Evolutionary conservation across 805 yeast species (phyloP), one percentile per base, ranked within the genome.

Genomic region (Kuraishia ogatae): DNA sequence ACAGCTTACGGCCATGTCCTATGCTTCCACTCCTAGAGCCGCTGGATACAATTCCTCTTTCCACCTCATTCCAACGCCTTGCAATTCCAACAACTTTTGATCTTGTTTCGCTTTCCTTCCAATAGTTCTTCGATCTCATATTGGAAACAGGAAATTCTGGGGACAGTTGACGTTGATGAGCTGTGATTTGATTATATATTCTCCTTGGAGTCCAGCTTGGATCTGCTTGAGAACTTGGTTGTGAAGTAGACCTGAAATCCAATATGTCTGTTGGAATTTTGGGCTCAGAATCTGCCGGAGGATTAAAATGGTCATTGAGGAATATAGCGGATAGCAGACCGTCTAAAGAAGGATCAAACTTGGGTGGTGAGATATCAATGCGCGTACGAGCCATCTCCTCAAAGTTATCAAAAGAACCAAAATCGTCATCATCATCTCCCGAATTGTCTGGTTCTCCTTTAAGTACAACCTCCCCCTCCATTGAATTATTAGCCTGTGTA

Each of bases 61-160:
- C 72, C n/a, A 56, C 58, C 11, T 53, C 57, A 3, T 61, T 58
- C 72, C 72, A 68, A 19, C 54, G 50, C 29, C 58, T 57, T 1
- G 64, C 48, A 2, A 66, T 58, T 13, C 49, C 48, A 2, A 49
- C 23, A 17, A 61, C 11, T 22, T 60, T 56, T 22, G 57, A 51
- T 23, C 59, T 54, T 3, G 58, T 52, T 6, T 23, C 47, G 56
- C 63, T 58, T 17, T 53, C 29, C 11, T 54, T 55, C 21, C 57
- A 13, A 49, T 61, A 63, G 17, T 58, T 61, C 43, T 63, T 59
- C n/a, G 63, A 57, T 43, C 62, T 56, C 24, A 62, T 62, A 24
- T 63, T 60, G 13, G 60, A 20, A 1, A 52, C 39, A 1, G 59
- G 55, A 23, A 6, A 22, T 1, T 51, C 28, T 2, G 52, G 43